These are phyloP conservation scores for Dryas integrifolia DNA, from an alignment of 331 rosid species.

Conservation along the genomic window DNA sequence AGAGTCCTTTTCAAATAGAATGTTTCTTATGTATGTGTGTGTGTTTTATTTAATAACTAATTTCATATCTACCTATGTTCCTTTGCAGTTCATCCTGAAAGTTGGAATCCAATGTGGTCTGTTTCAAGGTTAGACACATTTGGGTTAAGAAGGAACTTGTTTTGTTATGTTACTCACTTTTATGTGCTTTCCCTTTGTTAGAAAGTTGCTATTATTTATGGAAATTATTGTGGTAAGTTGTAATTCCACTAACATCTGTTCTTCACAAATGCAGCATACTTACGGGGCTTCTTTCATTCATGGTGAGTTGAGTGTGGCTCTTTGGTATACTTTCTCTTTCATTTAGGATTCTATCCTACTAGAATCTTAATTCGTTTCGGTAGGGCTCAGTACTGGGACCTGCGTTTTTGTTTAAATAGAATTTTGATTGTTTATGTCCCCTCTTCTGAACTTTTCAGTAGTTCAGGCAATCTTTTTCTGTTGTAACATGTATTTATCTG, in stretches of 20 bases:
- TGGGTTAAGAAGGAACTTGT: constrained; percentile 17
- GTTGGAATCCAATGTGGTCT: constrained; percentile 99
- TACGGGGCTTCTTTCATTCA: constrained; percentile 94
- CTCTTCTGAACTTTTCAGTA: neutral
- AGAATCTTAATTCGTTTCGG: neutral
- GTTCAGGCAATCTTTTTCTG: neutral
- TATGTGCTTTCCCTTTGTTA: constrained; percentile 16
- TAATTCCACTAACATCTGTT: constrained; percentile 37
- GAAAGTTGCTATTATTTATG: constrained; percentile 9
- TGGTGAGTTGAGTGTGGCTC: constrained; percentile 53
- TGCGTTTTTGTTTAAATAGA: neutral
- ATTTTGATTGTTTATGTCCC: neutral
- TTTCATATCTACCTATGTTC: constrained; percentile 24
- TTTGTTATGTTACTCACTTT: constrained; percentile 11
- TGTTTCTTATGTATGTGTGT: constrained; percentile 17
- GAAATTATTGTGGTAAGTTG: constrained; percentile 23
- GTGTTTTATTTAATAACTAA: constrained; percentile 2
- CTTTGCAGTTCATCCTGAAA: constrained; percentile 93
- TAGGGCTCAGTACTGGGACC: neutral
- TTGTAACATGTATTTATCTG: neutral
- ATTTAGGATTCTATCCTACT: neutral
- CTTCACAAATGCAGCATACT: constrained; percentile 69
- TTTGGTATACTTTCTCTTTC: constrained; percentile 23
- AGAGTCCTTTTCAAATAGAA: constrained; percentile 15
- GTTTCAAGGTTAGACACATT: constrained; percentile 71